Conservation (phyloP, 257 asterid species). For the Solanum arcanum region DNA sequence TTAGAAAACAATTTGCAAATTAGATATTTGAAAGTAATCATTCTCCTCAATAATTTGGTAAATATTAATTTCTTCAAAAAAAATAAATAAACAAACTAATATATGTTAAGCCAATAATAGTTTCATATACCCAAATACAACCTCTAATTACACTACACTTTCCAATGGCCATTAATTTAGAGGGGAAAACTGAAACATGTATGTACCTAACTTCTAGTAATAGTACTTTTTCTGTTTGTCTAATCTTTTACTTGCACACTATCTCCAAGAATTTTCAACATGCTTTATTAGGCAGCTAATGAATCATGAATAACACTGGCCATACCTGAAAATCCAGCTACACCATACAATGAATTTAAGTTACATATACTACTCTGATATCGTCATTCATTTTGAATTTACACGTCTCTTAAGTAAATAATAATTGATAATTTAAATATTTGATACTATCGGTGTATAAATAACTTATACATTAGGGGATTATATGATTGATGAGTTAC, state of each 20-base stretch:
- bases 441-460: background rate
- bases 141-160: background rate
- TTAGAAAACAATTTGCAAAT: background rate
- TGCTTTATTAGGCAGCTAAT: background rate
- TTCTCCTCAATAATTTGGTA: background rate
- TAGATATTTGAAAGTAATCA: background rate
- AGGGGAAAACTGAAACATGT: background rate
- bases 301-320: background rate
- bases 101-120: background rate
- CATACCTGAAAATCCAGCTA: background rate
- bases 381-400: background rate
- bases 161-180: background rate
- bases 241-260: background rate
- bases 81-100: background rate
- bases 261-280: background rate
- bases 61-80: background rate
- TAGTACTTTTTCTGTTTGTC: background rate
- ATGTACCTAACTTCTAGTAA: background rate
- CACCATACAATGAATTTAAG: background rate
- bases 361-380: background rate
- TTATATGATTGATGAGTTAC: background rate
- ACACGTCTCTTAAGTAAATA: accelerated
- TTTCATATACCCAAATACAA: background rate
- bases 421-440: background rate
- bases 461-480: background rate